Conservation (phyloP, 495 filamentous ascomycete genomes). For the Neurospora sp. region DNA sequence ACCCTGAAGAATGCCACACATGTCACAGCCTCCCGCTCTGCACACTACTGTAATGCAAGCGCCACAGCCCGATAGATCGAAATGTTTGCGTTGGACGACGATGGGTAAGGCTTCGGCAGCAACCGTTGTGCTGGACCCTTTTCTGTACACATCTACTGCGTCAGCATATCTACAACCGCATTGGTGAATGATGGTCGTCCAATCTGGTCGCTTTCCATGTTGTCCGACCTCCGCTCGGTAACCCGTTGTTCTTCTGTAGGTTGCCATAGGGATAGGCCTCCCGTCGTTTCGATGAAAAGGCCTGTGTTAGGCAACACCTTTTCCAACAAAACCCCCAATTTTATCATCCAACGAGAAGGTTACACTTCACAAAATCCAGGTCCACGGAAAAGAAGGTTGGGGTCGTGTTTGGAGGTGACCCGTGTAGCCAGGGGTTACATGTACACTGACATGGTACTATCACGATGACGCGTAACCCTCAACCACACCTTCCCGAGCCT, state of each 20-base stretch:
- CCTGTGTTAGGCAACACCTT: neutral
- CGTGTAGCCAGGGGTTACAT: neutral
- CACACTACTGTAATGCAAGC: neutral
- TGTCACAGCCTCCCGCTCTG: neutral
- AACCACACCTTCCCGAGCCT: neutral
- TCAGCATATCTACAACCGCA: neutral
- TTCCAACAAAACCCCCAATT: neutral
- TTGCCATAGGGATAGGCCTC: neutral
- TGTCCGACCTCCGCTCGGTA: neutral
- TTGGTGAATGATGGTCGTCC: neutral
- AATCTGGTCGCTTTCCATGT: neutral
- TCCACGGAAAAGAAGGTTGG: neutral
- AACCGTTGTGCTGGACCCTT: neutral
- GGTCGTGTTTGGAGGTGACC: neutral
- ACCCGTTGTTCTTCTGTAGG: neutral
- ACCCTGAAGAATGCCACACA: neutral
- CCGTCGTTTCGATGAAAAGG: neutral
- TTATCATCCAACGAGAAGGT: neutral
- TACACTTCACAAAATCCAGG: neutral
- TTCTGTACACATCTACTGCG: neutral
- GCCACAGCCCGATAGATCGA: neutral
- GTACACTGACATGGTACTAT: neutral
- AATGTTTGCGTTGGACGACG: neutral
- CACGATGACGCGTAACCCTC: neutral
- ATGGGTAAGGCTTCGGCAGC: neutral